Evolutionary conservation across 805 yeast species (phyloP), one percentile per base, ranked within the genome.

Genomic region (Spathaspora passalidarum): DNA sequence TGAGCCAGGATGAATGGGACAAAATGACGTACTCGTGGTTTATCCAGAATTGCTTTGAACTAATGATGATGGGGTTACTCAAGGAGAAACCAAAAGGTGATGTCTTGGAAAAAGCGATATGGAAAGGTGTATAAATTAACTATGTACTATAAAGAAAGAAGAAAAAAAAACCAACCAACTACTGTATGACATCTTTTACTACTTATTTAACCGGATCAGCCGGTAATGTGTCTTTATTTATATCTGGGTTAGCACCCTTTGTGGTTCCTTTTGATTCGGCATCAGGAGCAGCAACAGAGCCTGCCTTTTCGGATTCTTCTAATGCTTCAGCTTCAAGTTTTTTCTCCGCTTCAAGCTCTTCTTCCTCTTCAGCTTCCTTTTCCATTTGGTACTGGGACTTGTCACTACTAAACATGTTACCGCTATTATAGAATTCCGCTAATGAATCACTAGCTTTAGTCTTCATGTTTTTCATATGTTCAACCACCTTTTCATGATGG

Each of bases 21-120:
- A 77, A 79, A 49, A 55, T 83, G 40, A 66, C 82, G 0, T 68
- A 86, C 52, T 78, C 88, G 3, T 80, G 94, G 80, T 90, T 90
- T 59, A 66, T 86, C 49, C 91, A 86, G 53, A 81, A 82, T 16
- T 72, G 91, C 41, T 78, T 78, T 20, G 96, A 89, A 57, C 69
- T 90, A 48, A 79, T 81, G 47, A 67, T 78, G 50, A 66, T 86
- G 45, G 97, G 97, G 0, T 65, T 88, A 40, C 59, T 88, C 16
- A 81, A 81, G 52, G 85, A 83, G 43, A 77, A 76, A 37, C 66
- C 82, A 13, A 82, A 81, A 60, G 78, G 80, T 23, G 90, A 86
- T 53, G 71, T 75, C 45, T 68, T 87, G 36, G 92, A 87, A 54
- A 88, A 85, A 56, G 70, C 81, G 13, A 62, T 81, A 4, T 87